Conservation (phyloP, 192 early-diverging fungal species). For the Rhizophlyctis rosea region DNA sequence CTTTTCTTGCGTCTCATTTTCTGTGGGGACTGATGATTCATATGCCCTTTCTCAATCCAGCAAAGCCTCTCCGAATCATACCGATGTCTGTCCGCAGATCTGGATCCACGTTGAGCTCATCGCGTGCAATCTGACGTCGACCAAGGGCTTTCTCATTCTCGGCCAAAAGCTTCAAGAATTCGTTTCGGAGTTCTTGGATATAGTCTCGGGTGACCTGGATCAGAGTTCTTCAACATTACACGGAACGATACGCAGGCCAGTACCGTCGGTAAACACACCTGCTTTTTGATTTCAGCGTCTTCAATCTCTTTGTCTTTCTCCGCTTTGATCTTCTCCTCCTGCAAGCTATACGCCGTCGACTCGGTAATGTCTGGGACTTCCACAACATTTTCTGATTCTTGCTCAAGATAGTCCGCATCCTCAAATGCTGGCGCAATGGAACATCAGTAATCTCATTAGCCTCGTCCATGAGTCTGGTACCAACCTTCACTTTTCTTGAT, state of each 20-base stretch:
- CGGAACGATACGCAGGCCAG: background rate
- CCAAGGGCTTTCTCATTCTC: constrained; percentile 40
- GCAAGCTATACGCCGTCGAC: constrained; percentile 47
- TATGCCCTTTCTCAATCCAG: too few relatives aligned
- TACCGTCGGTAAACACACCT: constrained; percentile 6
- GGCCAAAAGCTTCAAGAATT: constrained; percentile 44
- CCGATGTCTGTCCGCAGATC: constrained; percentile 46
- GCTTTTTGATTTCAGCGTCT: constrained; percentile 55
- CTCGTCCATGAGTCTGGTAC: background rate
- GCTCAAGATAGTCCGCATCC: constrained; percentile 12
- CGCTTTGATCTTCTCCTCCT: constrained; percentile 58
- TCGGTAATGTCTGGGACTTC: constrained; percentile 48
- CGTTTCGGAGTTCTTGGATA: constrained; percentile 48
- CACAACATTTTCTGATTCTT: constrained; percentile 9
- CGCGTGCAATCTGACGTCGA: constrained; percentile 15
- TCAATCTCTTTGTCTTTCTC: constrained; percentile 55
- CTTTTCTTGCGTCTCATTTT: constrained; percentile 39
- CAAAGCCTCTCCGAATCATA: too few relatives aligned
- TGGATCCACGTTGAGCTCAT: constrained; percentile 43
- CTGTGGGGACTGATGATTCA: constrained; percentile 8
- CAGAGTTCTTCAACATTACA: background rate
- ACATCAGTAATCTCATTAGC: background rate
- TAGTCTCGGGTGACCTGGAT: constrained; percentile 36
- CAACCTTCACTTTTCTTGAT: constrained; percentile 38
- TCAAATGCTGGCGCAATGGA: constrained; percentile 12